Conservation (phyloP, 208 protist genomes). For the Leishmania major region DNA sequence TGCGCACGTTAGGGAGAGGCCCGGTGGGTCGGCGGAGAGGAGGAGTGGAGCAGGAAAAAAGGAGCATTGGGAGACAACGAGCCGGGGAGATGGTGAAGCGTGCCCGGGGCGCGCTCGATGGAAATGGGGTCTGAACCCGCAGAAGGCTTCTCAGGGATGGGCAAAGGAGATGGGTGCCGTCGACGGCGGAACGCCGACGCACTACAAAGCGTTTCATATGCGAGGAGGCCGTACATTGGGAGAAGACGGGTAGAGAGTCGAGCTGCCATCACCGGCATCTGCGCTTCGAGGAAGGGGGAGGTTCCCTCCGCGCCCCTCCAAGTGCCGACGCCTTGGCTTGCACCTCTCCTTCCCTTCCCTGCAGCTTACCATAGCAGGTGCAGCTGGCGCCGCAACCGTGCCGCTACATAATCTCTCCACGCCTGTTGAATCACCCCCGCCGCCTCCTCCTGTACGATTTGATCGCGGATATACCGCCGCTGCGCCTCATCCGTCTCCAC, state of each 20-base stretch:
- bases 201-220: background rate
- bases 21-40: background rate
- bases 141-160: background rate
- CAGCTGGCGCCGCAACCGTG: conserved; percentile 2
- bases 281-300: background rate
- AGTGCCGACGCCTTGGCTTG: background rate
- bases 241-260: background rate
- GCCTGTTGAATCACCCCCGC: conserved; percentile 60
- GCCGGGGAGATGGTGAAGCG: background rate
- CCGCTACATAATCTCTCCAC: conserved; percentile 23
- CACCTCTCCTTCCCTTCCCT: background rate
- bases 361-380: background rate
- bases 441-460: conserved; percentile 52
- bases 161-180: background rate
- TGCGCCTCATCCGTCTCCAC: conserved; percentile 12
- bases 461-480: conserved; percentile 30
- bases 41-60: background rate
- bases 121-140: background rate
- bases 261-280: background rate
- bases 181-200: background rate
- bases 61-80: background rate
- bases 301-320: background rate
- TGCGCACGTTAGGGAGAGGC: background rate
- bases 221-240: background rate
- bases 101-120: background rate